phyloP scores from a whole-genome alignment of 495 filamentous ascomycete genomes.

The Annulohypoxylon stygium region DNA sequence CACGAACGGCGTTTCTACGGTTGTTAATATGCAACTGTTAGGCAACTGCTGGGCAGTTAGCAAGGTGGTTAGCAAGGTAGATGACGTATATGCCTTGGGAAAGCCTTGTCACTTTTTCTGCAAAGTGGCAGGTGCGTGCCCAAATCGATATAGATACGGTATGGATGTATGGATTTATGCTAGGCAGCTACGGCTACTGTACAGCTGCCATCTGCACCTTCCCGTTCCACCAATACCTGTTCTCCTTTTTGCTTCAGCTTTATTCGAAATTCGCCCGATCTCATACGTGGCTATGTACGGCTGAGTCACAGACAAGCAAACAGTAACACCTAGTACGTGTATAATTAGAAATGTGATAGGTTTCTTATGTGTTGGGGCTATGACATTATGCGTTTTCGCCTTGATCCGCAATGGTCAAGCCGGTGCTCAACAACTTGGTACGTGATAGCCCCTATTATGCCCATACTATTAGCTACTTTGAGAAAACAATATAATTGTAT shows the following conservation, averaged over 20 bases:
- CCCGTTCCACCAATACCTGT: slow-evolving; percentile 30
- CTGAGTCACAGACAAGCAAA: slow-evolving; percentile 20
- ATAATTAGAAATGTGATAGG: neutral
- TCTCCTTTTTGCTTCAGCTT: slow-evolving; percentile 19
- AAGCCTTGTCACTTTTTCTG: neutral
- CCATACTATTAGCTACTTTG: neutral
- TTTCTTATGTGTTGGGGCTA: neutral
- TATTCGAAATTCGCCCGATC: slow-evolving; percentile 2
- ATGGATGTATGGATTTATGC: slow-evolving; percentile 5
- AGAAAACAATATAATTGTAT: too few relatives aligned
- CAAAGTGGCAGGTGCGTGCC: slow-evolving; percentile 1
- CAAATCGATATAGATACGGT: neutral
- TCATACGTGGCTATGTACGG: neutral
- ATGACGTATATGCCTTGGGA: slow-evolving; percentile 5
- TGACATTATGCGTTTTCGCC: neutral
- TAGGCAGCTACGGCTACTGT: slow-evolving; percentile 16
- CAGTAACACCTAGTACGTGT: neutral
- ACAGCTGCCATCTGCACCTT: slow-evolving; percentile 34
- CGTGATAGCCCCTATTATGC: neutral
- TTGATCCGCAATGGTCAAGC: neutral
- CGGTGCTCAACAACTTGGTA: neutral
- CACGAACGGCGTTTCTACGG: slow-evolving; percentile 5
- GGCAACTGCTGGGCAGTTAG: too few relatives aligned
- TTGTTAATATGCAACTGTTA: neutral
- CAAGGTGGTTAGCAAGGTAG: neutral